Conservation (phyloP, 164 flowering plant genomes). For the Umbilicus rupestris region DNA sequence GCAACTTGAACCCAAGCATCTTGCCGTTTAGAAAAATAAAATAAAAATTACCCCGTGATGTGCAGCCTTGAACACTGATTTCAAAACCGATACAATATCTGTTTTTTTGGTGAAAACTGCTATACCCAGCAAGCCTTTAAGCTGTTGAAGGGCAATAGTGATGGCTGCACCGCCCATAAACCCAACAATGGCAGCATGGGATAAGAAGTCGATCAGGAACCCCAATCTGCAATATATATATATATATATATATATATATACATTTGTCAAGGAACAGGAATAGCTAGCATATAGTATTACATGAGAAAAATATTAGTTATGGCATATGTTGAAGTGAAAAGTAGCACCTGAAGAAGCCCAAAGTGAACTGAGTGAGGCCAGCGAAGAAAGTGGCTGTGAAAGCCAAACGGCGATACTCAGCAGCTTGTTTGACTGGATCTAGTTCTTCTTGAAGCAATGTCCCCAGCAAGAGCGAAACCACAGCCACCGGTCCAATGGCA, state of each 20-base stretch:
- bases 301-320: no score
- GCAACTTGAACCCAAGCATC: conserved; percentile 13
- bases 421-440: conserved; percentile 33
- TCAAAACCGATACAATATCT: conserved; percentile 72
- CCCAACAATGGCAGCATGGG: conserved; percentile 95
- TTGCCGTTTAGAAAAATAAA: neutral
- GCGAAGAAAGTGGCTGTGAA: conserved; percentile 96
- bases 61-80: conserved; percentile 38
- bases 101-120: conserved; percentile 57
- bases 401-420: conserved; percentile 64
- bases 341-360: conserved; percentile 70
- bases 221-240: conserved; percentile 48
- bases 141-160: conserved; percentile 90
- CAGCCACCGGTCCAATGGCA: conserved; percentile 94
- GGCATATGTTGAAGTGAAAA: no score
- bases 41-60: conserved; percentile 72
- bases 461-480: conserved; percentile 82
- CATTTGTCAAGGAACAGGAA: no score
- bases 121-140: conserved; percentile 87
- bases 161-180: conserved; percentile 98
- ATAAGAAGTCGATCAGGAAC: conserved; percentile 83
- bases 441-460: conserved; percentile 59
- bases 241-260: no score
- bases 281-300: no score
- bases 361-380: conserved; percentile 71